Conservation (phyloP, 106 monocot genomes). For the Cymbidium sinense region DNA sequence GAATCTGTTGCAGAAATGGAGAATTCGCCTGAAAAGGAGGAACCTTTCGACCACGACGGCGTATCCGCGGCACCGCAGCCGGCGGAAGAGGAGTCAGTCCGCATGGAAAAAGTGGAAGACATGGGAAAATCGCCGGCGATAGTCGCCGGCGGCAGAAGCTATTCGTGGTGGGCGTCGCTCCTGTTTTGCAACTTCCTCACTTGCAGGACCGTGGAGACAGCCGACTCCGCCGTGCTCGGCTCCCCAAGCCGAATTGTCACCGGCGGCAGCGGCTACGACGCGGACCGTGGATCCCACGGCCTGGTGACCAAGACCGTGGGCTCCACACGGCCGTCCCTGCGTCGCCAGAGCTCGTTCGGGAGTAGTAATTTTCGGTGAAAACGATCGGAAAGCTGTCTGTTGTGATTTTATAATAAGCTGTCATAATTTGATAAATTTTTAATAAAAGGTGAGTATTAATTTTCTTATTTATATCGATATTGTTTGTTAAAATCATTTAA, state of each 20-base stretch:
- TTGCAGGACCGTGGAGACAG: background rate
- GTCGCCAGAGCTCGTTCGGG: background rate
- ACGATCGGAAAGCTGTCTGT: no score
- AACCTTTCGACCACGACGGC: background rate
- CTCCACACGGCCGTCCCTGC: background rate
- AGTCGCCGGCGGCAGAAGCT: background rate
- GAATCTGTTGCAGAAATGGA: background rate
- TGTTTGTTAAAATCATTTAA: no score
- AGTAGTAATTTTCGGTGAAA: background rate
- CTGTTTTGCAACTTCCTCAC: background rate
- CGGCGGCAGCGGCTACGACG: background rate
- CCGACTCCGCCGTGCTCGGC: background rate
- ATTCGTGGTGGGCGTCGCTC: background rate
- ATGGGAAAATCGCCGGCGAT: background rate
- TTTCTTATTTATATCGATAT: no score
- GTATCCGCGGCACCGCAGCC: background rate
- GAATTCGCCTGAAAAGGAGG: background rate
- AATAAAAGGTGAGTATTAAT: no score
- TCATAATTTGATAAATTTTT: no score
- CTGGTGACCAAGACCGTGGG: background rate
- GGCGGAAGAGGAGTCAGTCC: background rate
- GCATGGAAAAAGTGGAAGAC: background rate
- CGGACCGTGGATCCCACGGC: background rate
- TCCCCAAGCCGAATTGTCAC: background rate
- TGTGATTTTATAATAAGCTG: no score